These are phyloP conservation scores for Neocatenulostroma microsporum DNA, from an alignment of 2,329 filamentous ascomycete species.

Conservation along the genomic window DNA sequence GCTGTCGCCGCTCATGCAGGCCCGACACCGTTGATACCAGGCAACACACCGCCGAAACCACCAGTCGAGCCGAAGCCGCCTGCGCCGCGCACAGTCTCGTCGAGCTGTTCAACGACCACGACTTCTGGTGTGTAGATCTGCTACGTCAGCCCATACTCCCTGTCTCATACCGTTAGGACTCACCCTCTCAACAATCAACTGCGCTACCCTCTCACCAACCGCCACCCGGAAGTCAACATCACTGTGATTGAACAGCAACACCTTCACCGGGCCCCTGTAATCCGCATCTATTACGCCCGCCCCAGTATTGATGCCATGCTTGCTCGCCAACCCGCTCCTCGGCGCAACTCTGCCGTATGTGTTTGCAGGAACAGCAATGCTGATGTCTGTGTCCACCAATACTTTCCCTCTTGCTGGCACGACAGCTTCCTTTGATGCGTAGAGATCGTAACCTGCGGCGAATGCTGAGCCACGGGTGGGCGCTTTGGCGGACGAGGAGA, in stretches of 20 bases:
- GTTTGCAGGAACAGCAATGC: conserved; percentile 80
- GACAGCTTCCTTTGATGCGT: conserved; percentile 61
- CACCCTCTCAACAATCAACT: conserved; percentile 81
- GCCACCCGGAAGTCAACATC: conserved; percentile 74
- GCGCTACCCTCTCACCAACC: conserved; percentile 83
- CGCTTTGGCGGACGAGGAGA: conserved; percentile 67
- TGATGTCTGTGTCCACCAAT: conserved; percentile 82
- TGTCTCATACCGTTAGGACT: conserved; percentile 15
- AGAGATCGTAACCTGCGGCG: conserved; percentile 91
- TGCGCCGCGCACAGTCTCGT: conserved; percentile 81
- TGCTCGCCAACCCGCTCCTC: conserved; percentile 37
- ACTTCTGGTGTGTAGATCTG: conserved; percentile 87
- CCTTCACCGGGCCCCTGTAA: conserved; percentile 89
- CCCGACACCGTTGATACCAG: conserved; percentile 19
- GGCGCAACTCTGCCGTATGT: conserved; percentile 63
- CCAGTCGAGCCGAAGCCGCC: conserved; percentile 92
- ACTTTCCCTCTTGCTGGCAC: conserved; percentile 78
- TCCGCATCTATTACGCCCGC: conserved; percentile 97
- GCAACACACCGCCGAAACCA: conserved; percentile 30
- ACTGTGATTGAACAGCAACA: conserved; percentile 87
- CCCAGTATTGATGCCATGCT: conserved; percentile 93
- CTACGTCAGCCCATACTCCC: conserved; percentile 10
- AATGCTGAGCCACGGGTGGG: conserved; percentile 84
- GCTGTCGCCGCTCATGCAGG: too few species aligned
- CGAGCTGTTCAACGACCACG: conserved; percentile 76